Evolutionary conservation across 768 basidiomycete genomes (phyloP), one percentile per base, ranked within the genome.

Genomic region (Collybia sordida): DNA sequence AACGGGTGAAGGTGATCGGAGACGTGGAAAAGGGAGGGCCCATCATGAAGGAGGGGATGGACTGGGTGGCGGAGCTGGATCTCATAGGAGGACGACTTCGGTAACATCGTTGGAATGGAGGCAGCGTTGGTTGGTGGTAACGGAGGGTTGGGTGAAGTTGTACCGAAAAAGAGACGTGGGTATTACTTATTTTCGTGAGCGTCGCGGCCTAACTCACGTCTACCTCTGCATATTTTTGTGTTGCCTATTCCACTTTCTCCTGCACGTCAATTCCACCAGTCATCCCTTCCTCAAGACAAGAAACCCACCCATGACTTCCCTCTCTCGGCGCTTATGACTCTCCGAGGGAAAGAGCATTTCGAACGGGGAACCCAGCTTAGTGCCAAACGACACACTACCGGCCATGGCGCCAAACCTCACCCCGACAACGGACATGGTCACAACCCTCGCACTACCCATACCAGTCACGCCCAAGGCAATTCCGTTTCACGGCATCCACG

Each of bases 101-200:
- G 62, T 51, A 54, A 58, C 59, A 54, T 74, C 73, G 50, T 51
- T 80, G 7, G 85, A 85, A 43, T 89, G 87, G 87, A 74, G 77
- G 37, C 72, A 80, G 15, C 67, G 83, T 3, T 86, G 83, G 80
- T 69, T 82, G 38, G 70, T 86, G n/a, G 75, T 89, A 23, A 69
- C 73, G 46, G 75, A 81, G 19, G 85, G 83, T 0, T 58, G 71
- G 18, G 61, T 89, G n/a, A 72, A 66, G 44, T 59, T 89, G 14
- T 81, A 72, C 57, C 81, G 77, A 57, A 72, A 77, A 21, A 72
- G 77, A 23, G 64, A 73, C 51, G 87, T 86, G 57, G 47, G 76
- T 70, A 21, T 22, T 45, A 44, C 40, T 22, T 31, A 17, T 31
- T 41, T 37, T 31, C 25, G 21, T 25, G n/a, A 15, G 18, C 15